Evolutionary conservation across 163 green algal genomes (phyloP).

Genomic region (Smithsoniella earleae): DNA sequence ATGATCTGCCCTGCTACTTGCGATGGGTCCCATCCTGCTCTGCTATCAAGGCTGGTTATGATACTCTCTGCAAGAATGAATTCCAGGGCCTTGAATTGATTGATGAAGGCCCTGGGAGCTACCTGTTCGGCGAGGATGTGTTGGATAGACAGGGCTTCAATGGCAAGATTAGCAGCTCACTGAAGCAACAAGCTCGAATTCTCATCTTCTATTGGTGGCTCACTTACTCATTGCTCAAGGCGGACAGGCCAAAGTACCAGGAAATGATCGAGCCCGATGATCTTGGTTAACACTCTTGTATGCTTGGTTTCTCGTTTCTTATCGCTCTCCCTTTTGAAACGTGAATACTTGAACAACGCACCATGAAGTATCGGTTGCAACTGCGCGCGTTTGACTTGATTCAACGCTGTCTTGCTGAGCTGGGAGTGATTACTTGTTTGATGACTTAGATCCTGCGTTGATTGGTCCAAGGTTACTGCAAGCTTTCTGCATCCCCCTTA

Average conservation of each 20-base stretch:
- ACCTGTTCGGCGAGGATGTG: conserved; percentile 41
- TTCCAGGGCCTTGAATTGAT: conserved; percentile 69
- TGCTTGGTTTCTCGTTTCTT: too few relatives aligned
- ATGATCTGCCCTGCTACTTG: conserved; percentile 40
- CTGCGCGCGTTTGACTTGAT: too few relatives aligned
- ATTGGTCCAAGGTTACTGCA: too few relatives aligned
- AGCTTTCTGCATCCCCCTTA: too few relatives aligned
- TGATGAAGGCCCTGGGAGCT: conserved; percentile 27
- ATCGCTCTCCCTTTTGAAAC: too few relatives aligned
- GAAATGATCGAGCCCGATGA: conserved; percentile 34
- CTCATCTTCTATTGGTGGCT: conserved; percentile 67
- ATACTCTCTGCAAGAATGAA: conserved; percentile 81
- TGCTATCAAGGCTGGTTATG: conserved; percentile 80
- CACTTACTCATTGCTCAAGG: conserved; percentile 58
- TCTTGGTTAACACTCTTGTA: too few relatives aligned
- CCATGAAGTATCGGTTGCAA: too few relatives aligned
- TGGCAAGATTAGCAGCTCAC: conserved; percentile 31
- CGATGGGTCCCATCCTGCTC: conserved; percentile 69
- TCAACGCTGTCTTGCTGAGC: too few relatives aligned
- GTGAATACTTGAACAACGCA: too few relatives aligned
- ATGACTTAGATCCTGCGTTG: too few relatives aligned
- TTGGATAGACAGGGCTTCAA: conserved; percentile 60
- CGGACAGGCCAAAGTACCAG: conserved; percentile 55
- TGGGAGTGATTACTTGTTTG: too few relatives aligned
- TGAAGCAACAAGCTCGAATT: conserved; percentile 46